These are phyloP conservation scores for Aspergillus arachidicola DNA, from an alignment of 2,329 filamentous ascomycete genomes.

Conservation along the genomic window DNA sequence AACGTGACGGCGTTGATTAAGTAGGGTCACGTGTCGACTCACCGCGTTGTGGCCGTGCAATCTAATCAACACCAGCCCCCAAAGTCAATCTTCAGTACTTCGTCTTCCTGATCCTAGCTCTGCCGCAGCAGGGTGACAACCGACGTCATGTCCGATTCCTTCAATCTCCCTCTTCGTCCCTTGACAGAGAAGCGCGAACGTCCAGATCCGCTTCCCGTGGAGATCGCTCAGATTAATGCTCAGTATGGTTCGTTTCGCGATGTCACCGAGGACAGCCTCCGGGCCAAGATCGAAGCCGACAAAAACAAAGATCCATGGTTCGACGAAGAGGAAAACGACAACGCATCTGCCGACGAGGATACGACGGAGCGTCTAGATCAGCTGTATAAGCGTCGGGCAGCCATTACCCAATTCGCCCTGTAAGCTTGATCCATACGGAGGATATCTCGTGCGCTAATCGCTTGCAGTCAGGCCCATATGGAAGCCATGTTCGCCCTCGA, in stretches of 20 bases:
- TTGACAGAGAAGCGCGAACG: conserved; percentile 50
- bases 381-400: conserved; percentile 47
- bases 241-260: conserved; percentile 81
- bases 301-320: conserved; percentile 53
- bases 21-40: neutral
- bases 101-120: neutral
- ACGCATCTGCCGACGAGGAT: conserved; percentile 35
- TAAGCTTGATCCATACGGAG: conserved; percentile 24
- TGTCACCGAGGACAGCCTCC: conserved; percentile 73
- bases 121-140: neutral
- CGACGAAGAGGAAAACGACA: conserved; percentile 46
- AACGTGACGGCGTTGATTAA: neutral
- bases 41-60: neutral
- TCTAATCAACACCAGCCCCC: neutral
- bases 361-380: conserved; percentile 43
- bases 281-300: conserved; percentile 63
- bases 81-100: neutral
- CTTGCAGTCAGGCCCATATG: conserved; percentile 46
- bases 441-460: conserved; percentile 12
- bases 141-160: conserved; percentile 41
- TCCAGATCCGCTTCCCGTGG: conserved; percentile 66
- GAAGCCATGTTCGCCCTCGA: conserved; percentile 70
- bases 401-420: conserved; percentile 48
- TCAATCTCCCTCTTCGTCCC: conserved; percentile 65
- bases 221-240: conserved; percentile 76